Evolutionary conservation across 2,329 filamentous ascomycete genomes (phyloP).

Genomic region (Penicillium fuscoglaucum): DNA sequence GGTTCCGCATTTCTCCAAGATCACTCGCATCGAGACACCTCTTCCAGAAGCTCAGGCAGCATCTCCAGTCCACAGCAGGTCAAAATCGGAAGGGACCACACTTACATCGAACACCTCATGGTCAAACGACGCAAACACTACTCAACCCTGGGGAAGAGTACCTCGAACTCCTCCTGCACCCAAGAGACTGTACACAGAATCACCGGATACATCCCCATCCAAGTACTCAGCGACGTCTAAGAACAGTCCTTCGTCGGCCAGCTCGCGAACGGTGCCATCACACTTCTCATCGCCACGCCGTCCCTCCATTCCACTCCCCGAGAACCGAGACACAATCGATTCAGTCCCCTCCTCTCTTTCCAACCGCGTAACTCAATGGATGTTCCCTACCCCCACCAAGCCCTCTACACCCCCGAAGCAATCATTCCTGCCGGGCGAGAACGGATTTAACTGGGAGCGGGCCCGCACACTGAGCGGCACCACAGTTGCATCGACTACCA

Average conservation of each 20-base stretch:
- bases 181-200: neutral
- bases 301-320: slow-evolving; percentile 22
- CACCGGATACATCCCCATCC: neutral
- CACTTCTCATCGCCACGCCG: slow-evolving; percentile 25
- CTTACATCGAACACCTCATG: slow-evolving; percentile 6
- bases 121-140: neutral
- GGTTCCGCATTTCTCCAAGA: slow-evolving; percentile 35
- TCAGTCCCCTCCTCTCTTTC: slow-evolving; percentile 23
- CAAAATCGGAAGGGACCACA: slow-evolving; percentile 15
- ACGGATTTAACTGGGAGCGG: slow-evolving; percentile 27
- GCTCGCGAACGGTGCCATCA: slow-evolving; percentile 25
- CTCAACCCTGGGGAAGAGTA: slow-evolving; percentile 1
- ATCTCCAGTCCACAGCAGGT: slow-evolving; percentile 12
- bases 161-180: slow-evolving; percentile 11
- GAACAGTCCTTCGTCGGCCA: slow-evolving; percentile 18
- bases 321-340: slow-evolving; percentile 17
- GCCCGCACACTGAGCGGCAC: slow-evolving; percentile 40
- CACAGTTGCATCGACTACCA: slow-evolving; percentile 34
- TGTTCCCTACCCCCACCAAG: slow-evolving; percentile 26
- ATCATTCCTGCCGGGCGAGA: slow-evolving; percentile 19
- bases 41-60: slow-evolving; percentile 1
- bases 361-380: slow-evolving; percentile 35
- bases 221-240: slow-evolving; percentile 7
- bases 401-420: slow-evolving; percentile 9
- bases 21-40: slow-evolving; percentile 12